phyloP scores from a whole-genome alignment of 306 rosid genomes.

The Cucurbita argyrosperma region DNA sequence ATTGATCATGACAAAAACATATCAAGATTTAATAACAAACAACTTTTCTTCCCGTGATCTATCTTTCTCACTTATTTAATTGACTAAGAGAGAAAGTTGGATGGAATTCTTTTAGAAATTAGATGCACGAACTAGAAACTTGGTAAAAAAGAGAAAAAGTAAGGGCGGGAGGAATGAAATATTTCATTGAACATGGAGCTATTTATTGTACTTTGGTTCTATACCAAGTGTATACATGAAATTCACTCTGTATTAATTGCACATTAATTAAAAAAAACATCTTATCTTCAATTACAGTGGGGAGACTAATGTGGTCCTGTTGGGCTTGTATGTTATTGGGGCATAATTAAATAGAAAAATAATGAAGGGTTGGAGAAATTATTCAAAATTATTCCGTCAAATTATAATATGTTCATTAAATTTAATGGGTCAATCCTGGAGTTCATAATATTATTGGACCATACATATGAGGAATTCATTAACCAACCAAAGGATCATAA shows the following conservation, averaged over 20 bases:
- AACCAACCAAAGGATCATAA: too few relatives aligned
- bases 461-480: not conserved
- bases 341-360: not conserved
- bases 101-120: too few relatives aligned
- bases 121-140: too few relatives aligned
- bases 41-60: too few relatives aligned
- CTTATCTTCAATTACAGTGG: not conserved
- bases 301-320: not conserved
- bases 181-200: not conserved
- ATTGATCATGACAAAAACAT: too few relatives aligned
- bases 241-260: not conserved
- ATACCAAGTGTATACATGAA: not conserved
- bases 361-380: not conserved
- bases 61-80: too few relatives aligned
- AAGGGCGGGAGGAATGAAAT: not conserved
- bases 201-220: not conserved
- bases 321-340: not conserved
- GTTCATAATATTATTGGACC: not conserved
- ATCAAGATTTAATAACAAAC: too few relatives aligned
- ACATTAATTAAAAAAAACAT: not conserved
- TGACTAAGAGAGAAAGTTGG: too few relatives aligned
- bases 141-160: too few relatives aligned
- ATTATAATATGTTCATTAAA: not conserved
- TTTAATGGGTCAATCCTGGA: not conserved
- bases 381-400: not conserved